Percentiles rank a stretch among this genome's conserved stretches.
These are phyloP conservation scores for Ilex aquifolium DNA, from an alignment of 257 asterid genomes.

Conservation along the genomic window DNA sequence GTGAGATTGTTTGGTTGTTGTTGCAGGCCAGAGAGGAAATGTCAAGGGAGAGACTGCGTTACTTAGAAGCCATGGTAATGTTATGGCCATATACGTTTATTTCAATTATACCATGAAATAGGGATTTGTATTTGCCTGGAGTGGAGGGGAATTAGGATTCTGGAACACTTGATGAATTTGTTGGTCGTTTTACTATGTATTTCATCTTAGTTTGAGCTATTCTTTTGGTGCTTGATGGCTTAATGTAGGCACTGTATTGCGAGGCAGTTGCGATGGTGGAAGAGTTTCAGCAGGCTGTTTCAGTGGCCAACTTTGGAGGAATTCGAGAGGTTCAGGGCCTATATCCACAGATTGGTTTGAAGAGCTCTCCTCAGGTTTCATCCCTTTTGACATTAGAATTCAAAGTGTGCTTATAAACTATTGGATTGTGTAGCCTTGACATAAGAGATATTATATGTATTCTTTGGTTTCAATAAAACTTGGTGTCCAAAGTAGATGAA, in stretches of 20 bases:
- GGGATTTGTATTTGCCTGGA: too few relatives aligned
- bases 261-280: slow-evolving; percentile 96
- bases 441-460: too few relatives aligned
- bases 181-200: not conserved
- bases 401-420: too few relatives aligned
- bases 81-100: too few relatives aligned
- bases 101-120: too few relatives aligned
- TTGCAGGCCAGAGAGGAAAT: slow-evolving; percentile 95
- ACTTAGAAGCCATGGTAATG: slow-evolving; percentile 77
- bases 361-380: slow-evolving; percentile 68
- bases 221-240: not conserved
- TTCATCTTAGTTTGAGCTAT: not conserved
- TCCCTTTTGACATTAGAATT: not conserved
- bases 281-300: slow-evolving; percentile 85
- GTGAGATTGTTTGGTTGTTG: not conserved
- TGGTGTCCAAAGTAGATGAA: too few relatives aligned
- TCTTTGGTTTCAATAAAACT: too few relatives aligned
- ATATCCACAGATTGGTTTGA: slow-evolving; percentile 72
- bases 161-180: too few relatives aligned
- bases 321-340: slow-evolving; percentile 71
- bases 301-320: slow-evolving; percentile 65
- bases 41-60: slow-evolving; percentile 94
- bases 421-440: too few relatives aligned
- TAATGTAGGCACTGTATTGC: slow-evolving; percentile 64
- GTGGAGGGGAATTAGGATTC: too few relatives aligned